Evolutionary conservation across 805 yeast species (phyloP), one percentile per base, ranked within the genome.

Genomic region (Candida railenensis): DNA sequence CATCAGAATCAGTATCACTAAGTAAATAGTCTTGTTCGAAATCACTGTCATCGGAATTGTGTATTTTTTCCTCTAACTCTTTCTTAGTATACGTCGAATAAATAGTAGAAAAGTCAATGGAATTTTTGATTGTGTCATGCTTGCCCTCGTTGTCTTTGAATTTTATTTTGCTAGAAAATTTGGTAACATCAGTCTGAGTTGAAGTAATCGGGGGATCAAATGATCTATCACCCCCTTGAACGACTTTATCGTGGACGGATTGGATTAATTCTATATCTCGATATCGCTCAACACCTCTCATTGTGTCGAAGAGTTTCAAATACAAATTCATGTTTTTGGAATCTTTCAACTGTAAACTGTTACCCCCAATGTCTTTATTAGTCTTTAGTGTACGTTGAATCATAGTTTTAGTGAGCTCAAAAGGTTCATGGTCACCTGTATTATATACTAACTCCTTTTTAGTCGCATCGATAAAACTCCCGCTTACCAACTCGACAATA

Each of bases 401-500:
- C 4, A 11, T 4, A 7, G 3, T 22, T 5, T 28, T 7, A 8
- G 45, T 37, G 16, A 56, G 18, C 15, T 16, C 18, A 2, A 43
- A 19, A 4, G 48, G 42, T 4, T 43, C 44, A 15, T 22, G 21
- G n/a, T 38, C 28, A n/a, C 38, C 44, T 11, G 12, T n/a, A 21
- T 3, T 15, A 15, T 25, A 22, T 4, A 3, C 22, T 4, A 36
- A 36, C 8, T 20, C 12, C 4, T 12, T 18, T 7, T 12, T 22
- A n/a, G 28, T 32, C 19, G 9, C 15, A 36, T 18, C 20, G 19
- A 25, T 7, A 5, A 18, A 15, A 7, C 16, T 21, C 1, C 53
- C 37, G 43, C 72, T 62, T 11, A 65, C 38, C 8, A 68, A 46
- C 49, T 69, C 73, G 2, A 72, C 48, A 30, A 61, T 41, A 42